Conservation (phyloP, 192 early-diverging fungal genomes). For the Piromyces sp. region DNA sequence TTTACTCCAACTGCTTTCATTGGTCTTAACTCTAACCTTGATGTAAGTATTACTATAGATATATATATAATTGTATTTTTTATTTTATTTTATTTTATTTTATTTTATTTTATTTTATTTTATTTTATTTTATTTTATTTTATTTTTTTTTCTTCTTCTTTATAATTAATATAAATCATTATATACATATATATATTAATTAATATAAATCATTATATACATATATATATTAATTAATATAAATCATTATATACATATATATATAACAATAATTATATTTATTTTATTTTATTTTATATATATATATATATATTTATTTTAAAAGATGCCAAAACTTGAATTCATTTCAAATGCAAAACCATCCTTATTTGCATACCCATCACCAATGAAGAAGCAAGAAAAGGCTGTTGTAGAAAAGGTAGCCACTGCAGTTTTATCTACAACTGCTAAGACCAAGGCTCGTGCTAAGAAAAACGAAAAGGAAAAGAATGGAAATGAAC, state of each 20-base stretch:
- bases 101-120: too few relatives aligned
- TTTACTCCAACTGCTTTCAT: constrained; percentile 93
- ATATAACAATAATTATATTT: too few relatives aligned
- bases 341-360: constrained; percentile 70
- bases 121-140: neutral
- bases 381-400: constrained; percentile 62
- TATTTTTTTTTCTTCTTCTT: neutral
- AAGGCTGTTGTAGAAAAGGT: constrained; percentile 73
- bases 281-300: neutral
- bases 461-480: constrained; percentile 65
- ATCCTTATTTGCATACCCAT: constrained; percentile 84
- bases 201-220: too few relatives aligned
- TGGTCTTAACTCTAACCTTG: constrained; percentile 75
- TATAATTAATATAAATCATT: too few relatives aligned
- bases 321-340: constrained; percentile 69
- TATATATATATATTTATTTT: too few relatives aligned
- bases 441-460: constrained; percentile 82
- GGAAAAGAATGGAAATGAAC: constrained; percentile 33
- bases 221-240: too few relatives aligned
- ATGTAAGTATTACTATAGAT: constrained; percentile 13
- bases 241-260: too few relatives aligned
- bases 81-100: too few relatives aligned
- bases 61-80: too few relatives aligned
- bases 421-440: constrained; percentile 85
- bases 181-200: too few relatives aligned